A percentile compares a stretch with the other conserved stretches of the same genome.
phyloP scores from a whole-genome alignment of 352 stramenopile species.

The Pythium utonaiense region DNA sequence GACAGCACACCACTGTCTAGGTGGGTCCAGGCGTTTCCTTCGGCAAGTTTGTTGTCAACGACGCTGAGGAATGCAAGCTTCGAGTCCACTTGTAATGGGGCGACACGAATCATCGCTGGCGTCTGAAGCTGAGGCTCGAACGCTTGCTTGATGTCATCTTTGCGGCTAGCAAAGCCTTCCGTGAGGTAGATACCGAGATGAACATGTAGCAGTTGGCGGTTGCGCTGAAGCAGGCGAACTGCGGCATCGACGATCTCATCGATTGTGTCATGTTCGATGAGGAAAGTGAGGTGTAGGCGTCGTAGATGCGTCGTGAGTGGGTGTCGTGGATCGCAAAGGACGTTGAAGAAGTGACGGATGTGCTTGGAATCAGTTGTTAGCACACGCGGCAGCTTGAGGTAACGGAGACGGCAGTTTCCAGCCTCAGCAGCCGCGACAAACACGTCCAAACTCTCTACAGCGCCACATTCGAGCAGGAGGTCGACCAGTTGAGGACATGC shows the following conservation, averaged over 20 bases:
- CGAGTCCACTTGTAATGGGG: background rate
- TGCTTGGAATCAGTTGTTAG: background rate
- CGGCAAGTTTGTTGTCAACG: background rate
- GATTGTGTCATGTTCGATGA: background rate
- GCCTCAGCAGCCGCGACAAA: background rate
- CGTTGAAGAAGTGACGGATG: background rate
- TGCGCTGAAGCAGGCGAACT: background rate
- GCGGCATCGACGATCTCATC: background rate
- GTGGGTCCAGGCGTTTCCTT: background rate
- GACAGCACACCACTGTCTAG: background rate
- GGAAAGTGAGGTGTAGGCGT: background rate
- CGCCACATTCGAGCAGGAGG: background rate
- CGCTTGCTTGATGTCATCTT: background rate
- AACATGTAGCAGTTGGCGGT: background rate
- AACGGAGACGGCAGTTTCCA: background rate
- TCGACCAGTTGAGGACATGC: background rate
- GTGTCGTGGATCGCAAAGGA: background rate
- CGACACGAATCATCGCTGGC: background rate
- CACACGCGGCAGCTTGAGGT: background rate
- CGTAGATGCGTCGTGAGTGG: background rate
- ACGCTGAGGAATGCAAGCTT: background rate
- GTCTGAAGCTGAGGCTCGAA: background rate
- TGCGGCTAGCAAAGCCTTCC: background rate
- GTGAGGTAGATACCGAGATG: background rate
- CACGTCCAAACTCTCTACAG: background rate